Conservation (phyloP, 306 rosid genomes). For the Corylus heterophylla region DNA sequence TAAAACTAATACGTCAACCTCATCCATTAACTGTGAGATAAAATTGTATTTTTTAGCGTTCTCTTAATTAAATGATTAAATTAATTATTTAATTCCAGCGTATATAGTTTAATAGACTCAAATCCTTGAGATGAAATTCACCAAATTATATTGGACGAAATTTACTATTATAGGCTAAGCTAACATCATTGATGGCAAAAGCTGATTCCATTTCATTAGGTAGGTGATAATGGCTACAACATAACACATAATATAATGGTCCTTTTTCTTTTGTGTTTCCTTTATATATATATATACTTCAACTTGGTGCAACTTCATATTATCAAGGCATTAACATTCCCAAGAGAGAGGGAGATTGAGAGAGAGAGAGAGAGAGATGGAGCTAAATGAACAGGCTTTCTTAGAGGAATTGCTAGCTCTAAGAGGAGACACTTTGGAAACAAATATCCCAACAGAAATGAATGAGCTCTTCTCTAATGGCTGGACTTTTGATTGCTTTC, state of each 20-base stretch:
- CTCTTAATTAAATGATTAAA: no score
- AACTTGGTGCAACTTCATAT: conserved; percentile 32
- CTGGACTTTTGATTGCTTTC: conserved; percentile 48
- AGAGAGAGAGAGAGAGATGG: conserved; percentile 40
- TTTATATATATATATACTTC: conserved; percentile 39
- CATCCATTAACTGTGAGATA: no score
- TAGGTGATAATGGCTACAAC: conserved; percentile 32
- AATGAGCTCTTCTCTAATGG: conserved; percentile 51
- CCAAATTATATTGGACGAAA: no score
- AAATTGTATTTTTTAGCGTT: no score
- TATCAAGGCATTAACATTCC: conserved; percentile 52
- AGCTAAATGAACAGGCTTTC: conserved; percentile 60
- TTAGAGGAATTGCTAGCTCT: conserved; percentile 65
- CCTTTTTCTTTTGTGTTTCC: conserved; percentile 30
- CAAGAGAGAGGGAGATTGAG: conserved; percentile 28
- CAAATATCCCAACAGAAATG: conserved; percentile 49
- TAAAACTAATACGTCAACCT: no score
- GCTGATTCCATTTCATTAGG: conserved; percentile 54
- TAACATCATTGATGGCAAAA: conserved; percentile 10
- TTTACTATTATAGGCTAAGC: no score
- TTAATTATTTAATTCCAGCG: no score
- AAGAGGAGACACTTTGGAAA: conserved; percentile 66
- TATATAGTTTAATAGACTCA: no score
- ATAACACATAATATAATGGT: conserved; percentile 28
- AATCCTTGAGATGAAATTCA: no score